Percentiles rank a stretch among this genome's conserved stretches.
phyloP scores from a whole-genome alignment of 345 rosid genomes.

The Odontarrhena argentea region DNA sequence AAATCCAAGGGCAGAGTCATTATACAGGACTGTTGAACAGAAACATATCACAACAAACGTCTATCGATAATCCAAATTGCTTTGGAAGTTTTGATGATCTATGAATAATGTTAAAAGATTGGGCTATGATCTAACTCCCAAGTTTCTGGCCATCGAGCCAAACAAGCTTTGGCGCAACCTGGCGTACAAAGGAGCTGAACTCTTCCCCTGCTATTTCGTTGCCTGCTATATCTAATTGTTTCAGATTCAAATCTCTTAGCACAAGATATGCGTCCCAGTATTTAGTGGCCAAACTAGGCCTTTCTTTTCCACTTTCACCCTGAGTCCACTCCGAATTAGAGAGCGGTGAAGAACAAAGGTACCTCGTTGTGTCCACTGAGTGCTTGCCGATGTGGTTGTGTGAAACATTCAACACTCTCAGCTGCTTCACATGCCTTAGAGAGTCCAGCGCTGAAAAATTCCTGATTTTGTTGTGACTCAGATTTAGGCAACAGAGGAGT shows the following conservation, averaged over 20 bases:
- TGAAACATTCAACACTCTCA: slow-evolving; percentile 76
- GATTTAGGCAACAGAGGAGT: slow-evolving; percentile 64
- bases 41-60: slow-evolving; percentile 20
- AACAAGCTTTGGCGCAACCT: slow-evolving; percentile 63
- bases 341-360: slow-evolving; percentile 71
- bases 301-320: slow-evolving; percentile 38
- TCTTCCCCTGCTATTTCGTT: slow-evolving; percentile 60
- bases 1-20: background rate
- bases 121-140: slow-evolving; percentile 31
- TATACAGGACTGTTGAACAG: background rate
- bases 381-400: slow-evolving; percentile 85
- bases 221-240: slow-evolving; percentile 64
- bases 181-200: slow-evolving; percentile 57
- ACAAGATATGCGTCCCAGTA: slow-evolving; percentile 74
- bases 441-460: slow-evolving; percentile 78
- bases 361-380: slow-evolving; percentile 76
- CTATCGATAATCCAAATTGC: slow-evolving; percentile 3
- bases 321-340: slow-evolving; percentile 60
- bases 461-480: slow-evolving; percentile 70
- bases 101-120: background rate
- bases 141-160: slow-evolving; percentile 61
- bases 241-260: slow-evolving; percentile 61
- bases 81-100: slow-evolving; percentile 21
- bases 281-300: slow-evolving; percentile 34
- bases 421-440: slow-evolving; percentile 59